Evolutionary conservation across 1,284 basidiomycete species (phyloP).

Genomic region (Rhodotorula sp.): DNA sequence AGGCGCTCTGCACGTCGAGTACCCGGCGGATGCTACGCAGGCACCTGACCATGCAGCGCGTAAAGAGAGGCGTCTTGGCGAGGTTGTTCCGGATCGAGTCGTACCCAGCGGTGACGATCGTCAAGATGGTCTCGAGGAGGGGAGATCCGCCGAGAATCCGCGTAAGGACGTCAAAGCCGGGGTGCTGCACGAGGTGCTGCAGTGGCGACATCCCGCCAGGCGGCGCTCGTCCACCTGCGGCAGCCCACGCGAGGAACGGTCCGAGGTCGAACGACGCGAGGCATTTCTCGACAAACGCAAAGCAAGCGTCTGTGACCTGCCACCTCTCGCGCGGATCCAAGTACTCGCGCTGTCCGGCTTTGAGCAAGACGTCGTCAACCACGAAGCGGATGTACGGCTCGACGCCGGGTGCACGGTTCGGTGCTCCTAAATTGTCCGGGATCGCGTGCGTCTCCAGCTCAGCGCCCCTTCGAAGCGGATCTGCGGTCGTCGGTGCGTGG

Average conservation of each 20-base stretch:
- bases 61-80: conserved; percentile 61
- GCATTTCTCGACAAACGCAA: conserved; percentile 80
- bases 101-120: conserved; percentile 72
- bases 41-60: conserved; percentile 71
- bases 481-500: conserved; percentile 62
- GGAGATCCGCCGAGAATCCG: conserved; percentile 70
- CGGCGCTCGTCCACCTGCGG: conserved; percentile 26
- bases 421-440: conserved; percentile 70
- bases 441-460: conserved; percentile 66
- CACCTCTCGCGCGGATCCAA: conserved; percentile 72
- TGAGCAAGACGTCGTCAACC: conserved; percentile 77
- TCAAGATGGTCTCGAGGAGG: conserved; percentile 68
- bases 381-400: conserved; percentile 81
- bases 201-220: conserved; percentile 23
- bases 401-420: conserved; percentile 71
- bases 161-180: conserved; percentile 82
- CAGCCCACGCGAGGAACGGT: conserved; percentile 45
- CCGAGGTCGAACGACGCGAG: conserved; percentile 76
- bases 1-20: conserved; percentile 81
- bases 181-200: conserved; percentile 61
- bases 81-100: conserved; percentile 69
- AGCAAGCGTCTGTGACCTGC: conserved; percentile 77
- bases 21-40: conserved; percentile 79
- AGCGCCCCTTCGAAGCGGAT: conserved; percentile 53
- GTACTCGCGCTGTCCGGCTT: conserved; percentile 63